Percentiles rank a stretch among this genome's conserved stretches.
Evolutionary conservation across 177 flowering plant genomes (phyloP).

Genomic region (Tripterygium wilfordii): DNA sequence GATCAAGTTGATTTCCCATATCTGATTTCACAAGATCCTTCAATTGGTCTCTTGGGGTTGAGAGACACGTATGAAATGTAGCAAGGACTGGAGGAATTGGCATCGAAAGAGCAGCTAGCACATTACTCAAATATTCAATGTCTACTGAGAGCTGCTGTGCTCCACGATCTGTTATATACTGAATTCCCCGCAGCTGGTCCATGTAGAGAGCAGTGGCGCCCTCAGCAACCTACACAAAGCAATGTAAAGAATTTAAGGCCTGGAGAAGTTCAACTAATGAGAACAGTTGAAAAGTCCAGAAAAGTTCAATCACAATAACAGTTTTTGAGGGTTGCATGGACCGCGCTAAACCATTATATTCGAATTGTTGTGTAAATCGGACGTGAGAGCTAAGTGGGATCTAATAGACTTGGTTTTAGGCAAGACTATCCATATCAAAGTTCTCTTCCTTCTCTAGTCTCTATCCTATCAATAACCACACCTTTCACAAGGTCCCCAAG

Average conservation of each 20-base stretch:
- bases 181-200: constrained; percentile 93
- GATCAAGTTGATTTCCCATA: constrained; percentile 63
- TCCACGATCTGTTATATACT: constrained; percentile 81
- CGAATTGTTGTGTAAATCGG: too few relatives aligned
- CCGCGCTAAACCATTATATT: too few relatives aligned
- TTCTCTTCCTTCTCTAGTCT: too few relatives aligned
- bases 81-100: constrained; percentile 70
- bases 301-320: too few relatives aligned
- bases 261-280: neutral
- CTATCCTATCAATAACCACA: too few relatives aligned
- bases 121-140: constrained; percentile 89
- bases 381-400: too few relatives aligned
- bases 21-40: constrained; percentile 77
- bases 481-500: too few relatives aligned
- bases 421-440: too few relatives aligned
- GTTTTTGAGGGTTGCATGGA: too few relatives aligned
- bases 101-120: constrained; percentile 91
- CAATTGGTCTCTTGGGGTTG: constrained; percentile 77
- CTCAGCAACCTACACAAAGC: constrained; percentile 73
- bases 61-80: constrained; percentile 81
- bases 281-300: too few relatives aligned
- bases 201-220: constrained; percentile 90
- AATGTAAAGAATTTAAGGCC: neutral
- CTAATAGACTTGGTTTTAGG: too few relatives aligned
- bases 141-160: constrained; percentile 90